A percentile compares a stretch with the other conserved stretches of the same genome.
phyloP scores from a whole-genome alignment of 2,329 filamentous ascomycete species.

The Calonectria henricotiae region DNA sequence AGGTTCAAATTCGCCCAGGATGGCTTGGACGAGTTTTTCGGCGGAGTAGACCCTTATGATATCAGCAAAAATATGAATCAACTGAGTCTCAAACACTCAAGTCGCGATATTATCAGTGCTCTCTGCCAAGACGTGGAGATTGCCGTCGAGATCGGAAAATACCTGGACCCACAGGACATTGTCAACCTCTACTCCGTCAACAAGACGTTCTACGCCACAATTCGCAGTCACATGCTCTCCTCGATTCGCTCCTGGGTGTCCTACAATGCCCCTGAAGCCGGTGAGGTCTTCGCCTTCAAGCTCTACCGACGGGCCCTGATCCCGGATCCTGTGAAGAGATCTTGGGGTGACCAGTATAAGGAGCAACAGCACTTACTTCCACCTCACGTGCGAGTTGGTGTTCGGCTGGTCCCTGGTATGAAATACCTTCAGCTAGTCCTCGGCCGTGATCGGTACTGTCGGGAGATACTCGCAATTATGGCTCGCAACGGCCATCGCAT shows the following conservation, averaged over 20 bases:
- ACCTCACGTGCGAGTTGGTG: conserved; percentile 47
- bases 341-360: conserved; percentile 53
- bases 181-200: conserved; percentile 78
- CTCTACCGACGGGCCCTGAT: conserved; percentile 73
- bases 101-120: conserved; percentile 63
- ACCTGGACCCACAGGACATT: conserved; percentile 71
- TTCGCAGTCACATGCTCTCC: conserved; percentile 74
- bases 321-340: conserved; percentile 71
- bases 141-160: conserved; percentile 69
- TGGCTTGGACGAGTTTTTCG: conserved; percentile 53
- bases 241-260: conserved; percentile 72
- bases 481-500: conserved; percentile 72
- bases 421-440: conserved; percentile 79
- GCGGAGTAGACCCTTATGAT: conserved; percentile 53
- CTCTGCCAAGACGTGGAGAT: conserved; percentile 68
- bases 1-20: conserved; percentile 54
- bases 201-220: conserved; percentile 73
- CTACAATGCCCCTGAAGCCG: conserved; percentile 70
- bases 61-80: conserved; percentile 36
- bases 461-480: conserved; percentile 76
- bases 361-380: conserved; percentile 26
- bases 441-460: conserved; percentile 70
- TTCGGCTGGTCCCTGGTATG: conserved; percentile 74
- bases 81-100: conserved; percentile 47
- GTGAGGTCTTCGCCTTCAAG: conserved; percentile 73